Evolutionary conservation across 768 basidiomycete genomes (phyloP).

Genomic region (Zangia roseola): DNA sequence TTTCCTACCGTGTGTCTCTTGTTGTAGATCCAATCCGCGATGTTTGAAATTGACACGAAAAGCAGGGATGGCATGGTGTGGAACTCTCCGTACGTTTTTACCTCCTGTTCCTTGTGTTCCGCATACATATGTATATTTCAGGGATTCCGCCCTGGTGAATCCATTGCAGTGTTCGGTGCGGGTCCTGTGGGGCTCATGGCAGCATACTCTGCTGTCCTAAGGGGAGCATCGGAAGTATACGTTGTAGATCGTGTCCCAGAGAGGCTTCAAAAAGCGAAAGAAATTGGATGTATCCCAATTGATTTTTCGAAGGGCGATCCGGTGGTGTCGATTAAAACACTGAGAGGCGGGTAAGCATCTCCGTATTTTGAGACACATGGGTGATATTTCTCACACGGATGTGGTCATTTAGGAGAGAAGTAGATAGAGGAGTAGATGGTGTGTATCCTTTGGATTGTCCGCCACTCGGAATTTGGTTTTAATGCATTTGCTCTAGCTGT

Average conservation of each 20-base stretch:
- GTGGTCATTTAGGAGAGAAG: too few relatives aligned
- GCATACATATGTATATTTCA: too few relatives aligned
- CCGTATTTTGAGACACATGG: too few relatives aligned
- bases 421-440: neutral
- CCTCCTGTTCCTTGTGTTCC: too few relatives aligned
- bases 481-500: slow-evolving; percentile 44
- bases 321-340: neutral
- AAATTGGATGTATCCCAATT: slow-evolving; percentile 49
- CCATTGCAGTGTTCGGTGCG: too few relatives aligned
- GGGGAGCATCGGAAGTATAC: slow-evolving; percentile 54
- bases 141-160: too few relatives aligned
- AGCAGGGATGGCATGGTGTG: too few relatives aligned
- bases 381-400: too few relatives aligned
- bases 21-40: too few relatives aligned
- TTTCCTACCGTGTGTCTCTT: too few relatives aligned
- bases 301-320: slow-evolving; percentile 28
- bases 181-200: slow-evolving; percentile 45
- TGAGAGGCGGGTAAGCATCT: neutral
- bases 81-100: too few relatives aligned
- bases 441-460: neutral
- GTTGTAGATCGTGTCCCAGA: slow-evolving; percentile 58
- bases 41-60: too few relatives aligned
- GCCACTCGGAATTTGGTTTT: neutral
- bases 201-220: slow-evolving; percentile 45
- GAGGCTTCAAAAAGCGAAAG: slow-evolving; percentile 37